A percentile compares a stretch with the other conserved stretches of the same genome.
phyloP scores from a whole-genome alignment of 1,139 yeast species.

The Candida labiduridarum region DNA sequence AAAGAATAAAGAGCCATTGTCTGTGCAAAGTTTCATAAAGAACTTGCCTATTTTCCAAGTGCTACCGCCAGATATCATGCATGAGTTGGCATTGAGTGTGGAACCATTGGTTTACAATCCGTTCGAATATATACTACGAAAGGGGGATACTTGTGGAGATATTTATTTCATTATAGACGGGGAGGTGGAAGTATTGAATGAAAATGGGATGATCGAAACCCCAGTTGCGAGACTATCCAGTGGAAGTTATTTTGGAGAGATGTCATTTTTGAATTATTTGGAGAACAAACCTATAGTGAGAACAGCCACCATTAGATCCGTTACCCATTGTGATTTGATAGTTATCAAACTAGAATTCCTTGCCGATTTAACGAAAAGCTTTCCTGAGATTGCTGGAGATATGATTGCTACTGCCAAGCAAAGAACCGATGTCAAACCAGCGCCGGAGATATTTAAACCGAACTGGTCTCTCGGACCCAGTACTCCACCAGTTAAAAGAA shows the following conservation, averaged over 20 bases:
- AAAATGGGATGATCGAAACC: conserved; percentile 31
- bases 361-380: conserved; percentile 53
- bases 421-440: conserved; percentile 25
- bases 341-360: conserved; percentile 58
- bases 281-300: conserved; percentile 37
- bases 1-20: conserved; percentile 37
- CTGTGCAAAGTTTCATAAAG: conserved; percentile 58
- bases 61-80: conserved; percentile 59
- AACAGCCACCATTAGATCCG: conserved; percentile 65
- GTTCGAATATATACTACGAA: conserved; percentile 60
- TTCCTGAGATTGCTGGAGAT: conserved; percentile 60
- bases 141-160: conserved; percentile 62
- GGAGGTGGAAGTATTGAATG: conserved; percentile 67
- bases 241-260: conserved; percentile 76
- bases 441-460: conserved; percentile 19
- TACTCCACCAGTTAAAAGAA: conserved; percentile 21
- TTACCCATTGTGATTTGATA: conserved; percentile 60
- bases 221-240: conserved; percentile 59
- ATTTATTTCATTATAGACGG: conserved; percentile 69
- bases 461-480: conserved; percentile 14
- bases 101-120: conserved; percentile 57
- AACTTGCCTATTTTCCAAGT: conserved; percentile 60
- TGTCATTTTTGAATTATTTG: conserved; percentile 62
- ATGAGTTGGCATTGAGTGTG: conserved; percentile 62
- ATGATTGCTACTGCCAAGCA: conserved; percentile 62